phyloP scores from a whole-genome alignment of 495 filamentous ascomycete genomes.

The Trichoderma parareesei region DNA sequence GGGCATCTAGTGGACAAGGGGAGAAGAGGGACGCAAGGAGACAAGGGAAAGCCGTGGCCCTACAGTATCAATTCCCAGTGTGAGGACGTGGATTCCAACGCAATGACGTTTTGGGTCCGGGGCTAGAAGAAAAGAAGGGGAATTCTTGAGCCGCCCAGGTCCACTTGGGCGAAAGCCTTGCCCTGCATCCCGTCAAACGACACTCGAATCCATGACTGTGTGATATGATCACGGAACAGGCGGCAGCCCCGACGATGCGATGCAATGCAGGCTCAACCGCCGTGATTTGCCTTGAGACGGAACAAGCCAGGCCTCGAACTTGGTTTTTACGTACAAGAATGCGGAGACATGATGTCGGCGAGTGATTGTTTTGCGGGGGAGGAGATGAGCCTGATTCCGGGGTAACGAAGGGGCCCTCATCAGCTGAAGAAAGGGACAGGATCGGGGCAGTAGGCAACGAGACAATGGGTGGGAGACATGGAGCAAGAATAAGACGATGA shows the following conservation, averaged over 20 bases:
- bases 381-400: not conserved
- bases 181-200: not conserved
- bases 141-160: constrained; percentile 3
- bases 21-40: not conserved
- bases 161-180: not conserved
- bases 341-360: not conserved
- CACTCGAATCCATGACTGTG: not conserved
- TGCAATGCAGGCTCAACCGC: not conserved
- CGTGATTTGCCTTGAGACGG: not conserved
- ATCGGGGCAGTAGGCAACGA: not conserved
- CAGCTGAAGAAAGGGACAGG: not conserved
- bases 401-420: not conserved
- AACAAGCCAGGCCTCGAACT: not conserved
- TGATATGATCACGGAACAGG: not conserved
- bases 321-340: constrained; percentile 8
- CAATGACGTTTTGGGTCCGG: constrained; percentile 2
- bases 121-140: not conserved
- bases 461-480: not conserved
- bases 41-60: too few species aligned
- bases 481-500: not conserved
- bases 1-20: not conserved
- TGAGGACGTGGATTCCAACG: not conserved
- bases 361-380: constrained; percentile 7
- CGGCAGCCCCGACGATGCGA: not conserved
- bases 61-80: too few species aligned